A percentile compares a stretch with the other conserved stretches of the same genome.
phyloP scores from a whole-genome alignment of 1,139 yeast genomes.

The Sugiyamaella neomexicana region DNA sequence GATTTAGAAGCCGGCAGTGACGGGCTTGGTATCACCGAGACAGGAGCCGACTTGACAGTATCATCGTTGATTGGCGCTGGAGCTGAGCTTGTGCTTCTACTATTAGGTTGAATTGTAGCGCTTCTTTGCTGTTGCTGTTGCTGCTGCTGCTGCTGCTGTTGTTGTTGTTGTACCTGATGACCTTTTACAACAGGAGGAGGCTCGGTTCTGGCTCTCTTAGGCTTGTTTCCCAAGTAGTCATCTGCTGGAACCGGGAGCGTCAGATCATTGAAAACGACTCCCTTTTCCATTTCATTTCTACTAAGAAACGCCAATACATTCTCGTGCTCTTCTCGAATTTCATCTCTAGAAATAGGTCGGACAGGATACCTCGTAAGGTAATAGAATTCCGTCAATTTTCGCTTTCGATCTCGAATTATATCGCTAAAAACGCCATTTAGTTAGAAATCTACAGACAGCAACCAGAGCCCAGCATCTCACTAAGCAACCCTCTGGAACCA shows the following conservation, averaged over 20 bases:
- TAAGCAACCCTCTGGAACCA: too few species aligned
- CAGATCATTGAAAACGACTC: conserved; percentile 38
- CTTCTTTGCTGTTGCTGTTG: background rate
- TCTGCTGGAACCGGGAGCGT: conserved; percentile 29
- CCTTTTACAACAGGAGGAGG: conserved; percentile 1
- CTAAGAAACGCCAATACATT: conserved; percentile 47
- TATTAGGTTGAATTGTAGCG: background rate
- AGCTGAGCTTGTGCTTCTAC: background rate
- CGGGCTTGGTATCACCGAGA: background rate
- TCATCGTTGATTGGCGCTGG: background rate
- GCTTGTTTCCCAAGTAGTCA: conserved; percentile 17
- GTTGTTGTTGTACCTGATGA: background rate
- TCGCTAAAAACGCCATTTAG: conserved; percentile 5
- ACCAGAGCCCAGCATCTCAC: background rate
- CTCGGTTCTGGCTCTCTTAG: conserved; percentile 11
- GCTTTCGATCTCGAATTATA: conserved; percentile 41
- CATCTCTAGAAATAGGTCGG: conserved; percentile 44
- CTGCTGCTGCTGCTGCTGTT: background rate
- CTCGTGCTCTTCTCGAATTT: conserved; percentile 42
- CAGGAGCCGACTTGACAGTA: background rate
- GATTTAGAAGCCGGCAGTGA: background rate
- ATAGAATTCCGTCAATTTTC: conserved; percentile 56
- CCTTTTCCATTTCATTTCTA: conserved; percentile 49
- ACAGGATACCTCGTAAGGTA: conserved; percentile 52
- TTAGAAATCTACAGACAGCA: background rate